These are phyloP conservation scores for Simmondsia chinensis DNA, from an alignment of 148 eudicot genomes.

Conservation along the genomic window DNA sequence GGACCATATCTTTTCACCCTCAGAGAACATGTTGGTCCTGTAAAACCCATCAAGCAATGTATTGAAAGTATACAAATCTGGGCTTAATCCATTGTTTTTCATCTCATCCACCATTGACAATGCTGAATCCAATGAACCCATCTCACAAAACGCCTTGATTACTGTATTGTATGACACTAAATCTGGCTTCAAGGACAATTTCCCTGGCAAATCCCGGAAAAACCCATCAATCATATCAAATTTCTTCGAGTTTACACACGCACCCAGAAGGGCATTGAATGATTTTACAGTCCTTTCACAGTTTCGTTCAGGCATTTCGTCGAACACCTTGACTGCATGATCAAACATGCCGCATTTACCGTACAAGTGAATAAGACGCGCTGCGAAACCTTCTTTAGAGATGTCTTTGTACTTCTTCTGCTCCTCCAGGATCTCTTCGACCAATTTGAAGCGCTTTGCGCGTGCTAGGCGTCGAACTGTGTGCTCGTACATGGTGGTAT, in stretches of 20 bases:
- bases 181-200: slow-evolving; percentile 29
- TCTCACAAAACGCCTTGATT: slow-evolving; percentile 29
- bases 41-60: slow-evolving; percentile 13
- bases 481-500: slow-evolving; percentile 20
- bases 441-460: slow-evolving; percentile 25
- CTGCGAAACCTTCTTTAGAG: slow-evolving; percentile 33
- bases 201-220: slow-evolving; percentile 30
- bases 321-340: slow-evolving; percentile 53
- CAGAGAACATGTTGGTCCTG: slow-evolving; percentile 16
- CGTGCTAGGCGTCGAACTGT: slow-evolving; percentile 42
- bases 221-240: slow-evolving; percentile 26
- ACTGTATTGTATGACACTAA: slow-evolving; percentile 41
- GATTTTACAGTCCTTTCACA: slow-evolving; percentile 36
- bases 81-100: slow-evolving; percentile 19
- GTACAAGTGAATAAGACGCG: slow-evolving; percentile 35
- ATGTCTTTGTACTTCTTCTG: slow-evolving; percentile 42
- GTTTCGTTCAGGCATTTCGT: slow-evolving; percentile 48
- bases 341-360: slow-evolving; percentile 56
- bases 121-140: slow-evolving; percentile 25
- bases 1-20: slow-evolving; percentile 24
- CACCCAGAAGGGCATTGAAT: slow-evolving; percentile 55
- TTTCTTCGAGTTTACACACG: slow-evolving; percentile 37
- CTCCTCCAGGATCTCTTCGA: slow-evolving; percentile 55
- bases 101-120: slow-evolving; percentile 13
- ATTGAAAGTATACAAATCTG: slow-evolving; percentile 20